phyloP scores from a whole-genome alignment of 192 early-diverging fungal species.

The Entophlyctis helioformis region DNA sequence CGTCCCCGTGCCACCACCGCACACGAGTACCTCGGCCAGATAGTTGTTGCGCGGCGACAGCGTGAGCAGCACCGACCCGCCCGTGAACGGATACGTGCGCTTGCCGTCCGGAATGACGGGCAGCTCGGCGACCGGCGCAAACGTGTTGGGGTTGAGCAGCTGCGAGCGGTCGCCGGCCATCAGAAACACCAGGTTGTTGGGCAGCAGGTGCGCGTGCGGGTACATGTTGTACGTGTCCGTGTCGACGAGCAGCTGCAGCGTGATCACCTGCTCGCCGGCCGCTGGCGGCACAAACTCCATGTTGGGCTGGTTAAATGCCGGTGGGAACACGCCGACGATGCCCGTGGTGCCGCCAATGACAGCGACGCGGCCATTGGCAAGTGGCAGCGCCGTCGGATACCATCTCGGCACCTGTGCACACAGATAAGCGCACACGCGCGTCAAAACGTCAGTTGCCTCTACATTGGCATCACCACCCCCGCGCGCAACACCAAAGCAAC shows the following conservation, averaged over 20 bases:
- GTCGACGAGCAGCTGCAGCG: neutral
- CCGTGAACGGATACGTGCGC: conserved; percentile 45
- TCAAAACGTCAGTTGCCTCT: too few relatives aligned
- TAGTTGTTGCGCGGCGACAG: conserved; percentile 43
- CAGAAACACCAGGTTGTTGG: conserved; percentile 2
- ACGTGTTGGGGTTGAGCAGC: conserved; percentile 5
- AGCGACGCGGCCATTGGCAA: conserved; percentile 34
- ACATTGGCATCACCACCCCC: too few relatives aligned
- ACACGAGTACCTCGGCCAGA: conserved; percentile 38
- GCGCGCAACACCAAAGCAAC: too few relatives aligned
- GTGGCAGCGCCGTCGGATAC: conserved; percentile 5
- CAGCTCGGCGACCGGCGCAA: conserved; percentile 24
- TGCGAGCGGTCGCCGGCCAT: neutral
- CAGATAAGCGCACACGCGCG: too few relatives aligned
- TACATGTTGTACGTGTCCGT: conserved; percentile 10
- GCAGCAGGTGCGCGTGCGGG: conserved; percentile 7
- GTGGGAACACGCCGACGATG: too few relatives aligned
- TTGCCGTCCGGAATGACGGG: conserved; percentile 28
- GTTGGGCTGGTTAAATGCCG: conserved; percentile 1
- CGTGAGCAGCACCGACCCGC: conserved; percentile 39
- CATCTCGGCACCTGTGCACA: conserved; percentile 8
- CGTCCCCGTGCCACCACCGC: conserved; percentile 31
- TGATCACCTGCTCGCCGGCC: neutral
- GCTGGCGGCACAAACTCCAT: conserved; percentile 5
- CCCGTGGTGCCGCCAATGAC: conserved; percentile 40